Base-by-base conservation (phyloP, 192 early-diverging fungal species). In the Backusella liffmaniae region DNA sequence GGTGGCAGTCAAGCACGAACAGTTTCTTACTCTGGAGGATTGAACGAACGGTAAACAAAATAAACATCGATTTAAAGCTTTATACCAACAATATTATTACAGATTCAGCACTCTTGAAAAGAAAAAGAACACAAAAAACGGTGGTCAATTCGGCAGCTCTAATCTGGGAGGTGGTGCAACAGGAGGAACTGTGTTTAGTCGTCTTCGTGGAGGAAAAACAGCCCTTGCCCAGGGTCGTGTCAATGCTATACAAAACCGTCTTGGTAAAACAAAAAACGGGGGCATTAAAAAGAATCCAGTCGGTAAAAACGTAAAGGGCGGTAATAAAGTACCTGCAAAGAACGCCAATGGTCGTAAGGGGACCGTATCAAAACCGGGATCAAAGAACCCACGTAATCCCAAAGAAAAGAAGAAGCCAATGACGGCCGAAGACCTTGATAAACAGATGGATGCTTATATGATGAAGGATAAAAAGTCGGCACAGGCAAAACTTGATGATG, bases 381-480 rank as follows among this genome's bases (percentile, higher is more conserved):
- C 56, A 62, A 62, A 62, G 26, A 62, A 62, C 0, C 4, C 56
- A 29, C 56, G 56, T 62, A 62, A 62, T 21, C 8, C 8, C 10
- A 62, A 62, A 62, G 23, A 62, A 29, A 62, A 23, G 21, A 69
- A 69, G n/a, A 69, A 69, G 18, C 37, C 67, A 37, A 4, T 37
- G 21, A 69, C 70, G 9, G 70, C 70, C 4, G 70, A 71, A 18
- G 70, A 71, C 30, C 70, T 71, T 30, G 80, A 82, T 36, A 78
- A 75, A 32, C 62, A 69, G 29, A 70, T 82, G 49, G 80, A 82
- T 36, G 41, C 32, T 41, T 82, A 82, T 21, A 82, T 82, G 80
- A 76, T 82, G 77, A 82, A 82, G 30, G 80, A 82, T 16, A 77
- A 77, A 36, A 77, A 77, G 36, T 65, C 80, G 5, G 77, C 74